Evolutionary conservation across 2,329 filamentous ascomycete genomes (phyloP).

Genomic region (Epichloe aotearoae): DNA sequence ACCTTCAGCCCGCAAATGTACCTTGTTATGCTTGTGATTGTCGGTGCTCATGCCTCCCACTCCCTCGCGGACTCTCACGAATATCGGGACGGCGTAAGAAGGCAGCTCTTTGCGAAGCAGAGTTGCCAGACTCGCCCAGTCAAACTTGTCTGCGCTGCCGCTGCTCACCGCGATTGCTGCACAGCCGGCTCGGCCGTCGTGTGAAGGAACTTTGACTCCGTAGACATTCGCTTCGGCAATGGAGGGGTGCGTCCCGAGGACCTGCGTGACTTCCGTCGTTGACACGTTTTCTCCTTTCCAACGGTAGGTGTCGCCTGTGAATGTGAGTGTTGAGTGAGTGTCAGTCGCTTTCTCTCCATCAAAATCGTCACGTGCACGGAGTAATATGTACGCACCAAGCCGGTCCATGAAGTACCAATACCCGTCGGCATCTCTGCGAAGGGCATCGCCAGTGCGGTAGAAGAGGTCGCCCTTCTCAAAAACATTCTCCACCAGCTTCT

Average conservation of each 20-base stretch:
- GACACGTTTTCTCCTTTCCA: conserved; percentile 63
- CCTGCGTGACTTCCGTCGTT: conserved; percentile 53
- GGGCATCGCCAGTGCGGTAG: conserved; percentile 55
- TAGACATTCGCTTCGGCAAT: conserved; percentile 58
- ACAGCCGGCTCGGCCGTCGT: conserved; percentile 57
- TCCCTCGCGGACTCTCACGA: conserved; percentile 3
- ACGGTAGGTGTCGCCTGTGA: conserved; percentile 47
- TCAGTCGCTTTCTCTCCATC: not conserved
- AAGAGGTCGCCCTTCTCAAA: conserved; percentile 55
- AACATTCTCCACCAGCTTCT: conserved; percentile 3
- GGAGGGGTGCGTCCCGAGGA: conserved; percentile 44
- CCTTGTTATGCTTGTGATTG: conserved; percentile 6
- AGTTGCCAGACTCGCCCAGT: conserved; percentile 40
- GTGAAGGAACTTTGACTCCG: conserved; percentile 49
- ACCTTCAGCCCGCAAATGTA: conserved; percentile 3
- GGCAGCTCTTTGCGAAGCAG: conserved; percentile 44
- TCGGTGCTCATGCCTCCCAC: conserved; percentile 5
- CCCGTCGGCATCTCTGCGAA: conserved; percentile 48
- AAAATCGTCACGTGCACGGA: not conserved
- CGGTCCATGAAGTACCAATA: conserved; percentile 55
- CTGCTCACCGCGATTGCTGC: conserved; percentile 45
- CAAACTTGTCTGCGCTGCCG: conserved; percentile 32
- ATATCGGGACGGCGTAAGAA: conserved; percentile 62
- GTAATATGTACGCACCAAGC: conserved; percentile 1
- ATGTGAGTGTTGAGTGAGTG: not conserved